Conservation (phyloP, 2,329 filamentous ascomycete species). For the Trichoderma brevicompactum region DNA sequence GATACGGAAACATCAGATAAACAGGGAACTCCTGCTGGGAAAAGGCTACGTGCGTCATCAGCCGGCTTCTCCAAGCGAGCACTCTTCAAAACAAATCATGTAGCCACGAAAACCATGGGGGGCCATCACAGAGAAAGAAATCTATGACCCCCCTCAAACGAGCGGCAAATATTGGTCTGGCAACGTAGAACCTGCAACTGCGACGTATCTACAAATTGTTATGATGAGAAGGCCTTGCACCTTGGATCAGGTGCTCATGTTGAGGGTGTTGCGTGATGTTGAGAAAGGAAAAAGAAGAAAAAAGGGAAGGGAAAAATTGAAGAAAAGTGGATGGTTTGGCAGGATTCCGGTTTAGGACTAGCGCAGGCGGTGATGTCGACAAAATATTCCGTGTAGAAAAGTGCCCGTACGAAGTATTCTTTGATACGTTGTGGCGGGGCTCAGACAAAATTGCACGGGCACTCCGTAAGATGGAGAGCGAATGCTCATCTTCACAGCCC, state of each 20-base stretch:
- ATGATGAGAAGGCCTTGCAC: constrained; percentile 31
- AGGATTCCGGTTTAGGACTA: neutral
- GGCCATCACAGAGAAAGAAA: constrained; percentile 44
- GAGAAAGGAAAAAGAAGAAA: constrained; percentile 28
- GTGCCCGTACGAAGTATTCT: neutral
- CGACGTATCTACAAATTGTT: constrained; percentile 35
- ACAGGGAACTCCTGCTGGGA: neutral
- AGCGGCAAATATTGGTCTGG: constrained; percentile 46
- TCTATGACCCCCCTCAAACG: constrained; percentile 51
- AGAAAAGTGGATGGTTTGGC: constrained; percentile 6
- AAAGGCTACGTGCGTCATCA: neutral
- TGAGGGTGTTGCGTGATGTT: constrained; percentile 42
- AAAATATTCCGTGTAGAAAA: neutral
- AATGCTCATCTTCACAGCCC: neutral
- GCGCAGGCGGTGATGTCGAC: constrained; percentile 1
- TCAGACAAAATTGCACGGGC: neutral
- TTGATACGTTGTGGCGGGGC: neutral
- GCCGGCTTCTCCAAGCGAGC: neutral
- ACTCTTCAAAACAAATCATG: constrained; percentile 35
- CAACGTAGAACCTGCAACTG: constrained; percentile 36
- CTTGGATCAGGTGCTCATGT: constrained; percentile 29
- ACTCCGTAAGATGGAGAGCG: neutral
- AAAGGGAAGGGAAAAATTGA: neutral
- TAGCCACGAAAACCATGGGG: constrained; percentile 52
- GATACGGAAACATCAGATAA: too few relatives aligned